Base-by-base conservation (phyloP, 331 rosid genomes). In the Quercus lobata region DNA sequence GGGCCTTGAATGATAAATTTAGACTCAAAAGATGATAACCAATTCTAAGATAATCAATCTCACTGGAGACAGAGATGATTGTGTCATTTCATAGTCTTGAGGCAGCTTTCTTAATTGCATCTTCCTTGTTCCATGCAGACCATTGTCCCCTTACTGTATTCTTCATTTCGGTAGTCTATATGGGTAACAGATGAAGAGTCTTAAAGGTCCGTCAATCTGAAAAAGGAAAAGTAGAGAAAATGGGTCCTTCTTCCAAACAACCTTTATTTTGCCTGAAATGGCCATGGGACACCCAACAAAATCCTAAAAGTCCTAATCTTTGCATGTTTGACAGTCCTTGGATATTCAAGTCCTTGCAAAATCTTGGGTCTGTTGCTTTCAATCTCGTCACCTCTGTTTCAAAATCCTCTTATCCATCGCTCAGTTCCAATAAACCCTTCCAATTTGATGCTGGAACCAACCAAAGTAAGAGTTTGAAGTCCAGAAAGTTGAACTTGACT, bases 291-390 rank as follows among this genome's bases (percentile, higher is more conserved):
- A 22, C 54, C 27, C 75, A 81, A 75, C 88, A 80, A n/a, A 82
- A 75, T 76, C 29, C 81, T 35, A 79, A 78, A 80, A 75, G 49
- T 72, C 73, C 83, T 57, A 82, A 49, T 77, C 55, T 69, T 78
- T 95, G 99, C 89, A 70, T 80, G 32, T 87, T 82, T 70, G 93
- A 95, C 60, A 44, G 78, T 75, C 99, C 99, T 35, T 93, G 97
- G 99, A 77, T 90, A 46, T 93, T 93, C 81, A 88, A 76, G 73
- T 95, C 98, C 24, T 73, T 95, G 70, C 93, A 89, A 69, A 95
- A 35, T 76, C 82, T 93, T 35, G 92, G 92, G 22, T 81, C 90
- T 10, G 10, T 76, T 35, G 93, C 97, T 72, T 73, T 81, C 76
- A 79, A 83, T 61, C 88, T 93, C 17, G 81, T 80, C 37, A 81